Conservation (phyloP, 495 filamentous ascomycete genomes). For the Haplographium delicatum region DNA sequence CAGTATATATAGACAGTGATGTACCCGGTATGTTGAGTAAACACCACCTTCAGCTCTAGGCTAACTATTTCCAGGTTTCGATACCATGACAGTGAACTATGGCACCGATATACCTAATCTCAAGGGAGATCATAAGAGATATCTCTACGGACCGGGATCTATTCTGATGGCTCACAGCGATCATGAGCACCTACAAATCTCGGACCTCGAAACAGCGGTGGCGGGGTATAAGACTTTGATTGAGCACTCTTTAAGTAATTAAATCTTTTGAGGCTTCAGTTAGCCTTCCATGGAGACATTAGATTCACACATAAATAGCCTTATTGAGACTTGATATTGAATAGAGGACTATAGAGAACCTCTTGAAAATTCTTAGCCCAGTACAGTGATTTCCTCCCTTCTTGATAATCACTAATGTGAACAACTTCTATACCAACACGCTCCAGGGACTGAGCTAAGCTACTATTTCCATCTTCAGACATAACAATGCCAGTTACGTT, state of each 20-base stretch:
- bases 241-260: conserved; percentile 46
- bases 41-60: not conserved
- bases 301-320: not conserved
- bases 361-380: conserved; percentile 17
- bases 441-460: conserved; percentile 7
- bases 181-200: conserved; percentile 69
- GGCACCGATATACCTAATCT: conserved; percentile 68
- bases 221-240: conserved; percentile 68
- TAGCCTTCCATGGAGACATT: conserved; percentile 3
- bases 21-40: conserved; percentile 50
- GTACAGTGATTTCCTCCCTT: conserved; percentile 1
- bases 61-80: conserved; percentile 50
- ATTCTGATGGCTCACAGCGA: conserved; percentile 88
- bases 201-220: conserved; percentile 64
- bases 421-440: conserved; percentile 8
- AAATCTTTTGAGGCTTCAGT: too few relatives aligned
- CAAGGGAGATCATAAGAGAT: conserved; percentile 73
- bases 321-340: not conserved
- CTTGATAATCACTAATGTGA: conserved; percentile 2
- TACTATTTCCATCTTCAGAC: conserved; percentile 8
- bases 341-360: conserved; percentile 12
- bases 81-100: conserved; percentile 77
- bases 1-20: conserved; percentile 72
- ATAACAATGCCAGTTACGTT: conserved; percentile 15
- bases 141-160: conserved; percentile 81